These are phyloP conservation scores for Coffea canephora DNA, from an alignment of 257 asterid species.

Conservation along the genomic window DNA sequence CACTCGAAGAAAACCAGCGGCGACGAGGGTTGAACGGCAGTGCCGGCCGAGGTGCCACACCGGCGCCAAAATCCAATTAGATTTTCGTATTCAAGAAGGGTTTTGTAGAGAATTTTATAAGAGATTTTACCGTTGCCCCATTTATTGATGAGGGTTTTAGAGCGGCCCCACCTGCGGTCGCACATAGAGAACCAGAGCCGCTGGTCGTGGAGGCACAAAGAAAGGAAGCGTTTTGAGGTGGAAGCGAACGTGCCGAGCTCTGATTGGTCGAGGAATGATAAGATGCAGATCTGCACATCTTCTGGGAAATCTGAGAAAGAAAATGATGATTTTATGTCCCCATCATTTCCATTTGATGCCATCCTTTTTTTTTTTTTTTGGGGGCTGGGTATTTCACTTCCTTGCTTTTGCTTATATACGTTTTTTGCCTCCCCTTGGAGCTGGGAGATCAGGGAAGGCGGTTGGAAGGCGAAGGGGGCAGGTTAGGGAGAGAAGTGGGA, in stretches of 20 bases:
- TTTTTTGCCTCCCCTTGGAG: background rate
- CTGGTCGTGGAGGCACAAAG: constrained; percentile 67
- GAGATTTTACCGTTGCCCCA: constrained; percentile 70
- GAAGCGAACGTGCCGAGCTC: constrained; percentile 68
- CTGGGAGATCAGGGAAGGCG: background rate
- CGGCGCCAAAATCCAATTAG: constrained; percentile 95
- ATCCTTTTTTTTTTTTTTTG: too few relatives aligned
- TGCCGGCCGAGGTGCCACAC: constrained; percentile 32
- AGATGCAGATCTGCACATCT: constrained; percentile 83
- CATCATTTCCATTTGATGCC: background rate
- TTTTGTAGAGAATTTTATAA: constrained; percentile 52
- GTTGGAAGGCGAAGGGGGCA: background rate
- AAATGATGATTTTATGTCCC: background rate
- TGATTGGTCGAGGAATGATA: constrained; percentile 67
- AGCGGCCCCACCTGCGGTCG: constrained; percentile 77
- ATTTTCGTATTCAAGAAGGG: constrained; percentile 57
- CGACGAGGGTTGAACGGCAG: constrained; percentile 4
- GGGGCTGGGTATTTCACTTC: background rate
- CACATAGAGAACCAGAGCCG: constrained; percentile 89
- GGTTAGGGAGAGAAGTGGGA: background rate
- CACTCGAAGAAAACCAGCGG: constrained; percentile 73
- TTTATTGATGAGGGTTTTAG: constrained; percentile 62
- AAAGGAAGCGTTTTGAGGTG: constrained; percentile 62
- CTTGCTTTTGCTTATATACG: background rate
- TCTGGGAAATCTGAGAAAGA: constrained; percentile 86